Evolutionary conservation across 768 basidiomycete species (phyloP), one percentile per base, ranked within the genome.

Genomic region (Boletellus emodensis): DNA sequence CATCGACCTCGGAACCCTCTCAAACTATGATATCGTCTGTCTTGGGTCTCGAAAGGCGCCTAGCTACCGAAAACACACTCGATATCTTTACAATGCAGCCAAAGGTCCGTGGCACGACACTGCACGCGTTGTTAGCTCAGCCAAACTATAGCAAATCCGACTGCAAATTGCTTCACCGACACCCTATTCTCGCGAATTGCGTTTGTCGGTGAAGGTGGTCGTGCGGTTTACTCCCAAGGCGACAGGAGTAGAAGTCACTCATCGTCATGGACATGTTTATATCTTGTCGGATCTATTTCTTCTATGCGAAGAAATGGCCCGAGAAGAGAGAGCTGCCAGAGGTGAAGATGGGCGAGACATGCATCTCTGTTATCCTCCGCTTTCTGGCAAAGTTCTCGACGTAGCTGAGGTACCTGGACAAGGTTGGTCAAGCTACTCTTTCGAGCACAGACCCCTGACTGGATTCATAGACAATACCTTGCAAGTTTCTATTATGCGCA

Each of bases 31-130:
- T 72, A 12, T 77, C 77, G 61, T 77, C 89, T 6, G 71, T 95
- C 17, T 70, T 80, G 24, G 90, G 94, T 56, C 78, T 99, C 14
- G 95, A 98, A 64, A 74, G 79, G 32, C 76, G 90, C 24, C 75
- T 99, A 32, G 78, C 84, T 26, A 85, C 90, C 1, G 80, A 86
- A 28, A 75, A 80, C 17, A 90, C 90, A 8, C 71, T 97, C 26
- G 96, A 99, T 66, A 84, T 99, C 40, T 99, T 99, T 67, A 90
- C 91, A 1, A 95, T 99, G 93, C 79, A 81, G 55, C 87, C 87
- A 1, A 94, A 92, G 81, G 95, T 92, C 55, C 54, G 55, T 57
- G 43, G 22, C 13, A 9, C 40, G 49, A 5, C 13, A 39, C 51
- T 39, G 17, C 43, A 47, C n/a, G 20, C 5, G n/a, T 34, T 45